Evolutionary conservation across 768 basidiomycete species (phyloP).

Genomic region (Lentinula edodes): DNA sequence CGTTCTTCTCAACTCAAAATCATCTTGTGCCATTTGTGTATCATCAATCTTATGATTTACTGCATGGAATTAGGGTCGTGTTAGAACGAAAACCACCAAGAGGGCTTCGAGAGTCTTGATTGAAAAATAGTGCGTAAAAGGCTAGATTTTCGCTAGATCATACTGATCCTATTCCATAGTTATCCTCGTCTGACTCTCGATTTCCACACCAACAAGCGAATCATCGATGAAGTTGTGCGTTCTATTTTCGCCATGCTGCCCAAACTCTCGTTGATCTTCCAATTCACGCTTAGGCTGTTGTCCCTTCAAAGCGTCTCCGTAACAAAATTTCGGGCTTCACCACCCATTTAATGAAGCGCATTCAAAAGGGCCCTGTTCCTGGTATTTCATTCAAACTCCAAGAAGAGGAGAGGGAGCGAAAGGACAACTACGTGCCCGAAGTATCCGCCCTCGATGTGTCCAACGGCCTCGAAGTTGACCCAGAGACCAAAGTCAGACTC

Average conservation of each 20-base stretch:
- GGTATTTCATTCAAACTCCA: constrained; percentile 99
- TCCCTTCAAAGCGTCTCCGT: constrained; percentile 97
- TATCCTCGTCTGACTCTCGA: constrained; percentile 99
- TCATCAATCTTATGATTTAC: neutral
- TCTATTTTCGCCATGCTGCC: constrained; percentile 4
- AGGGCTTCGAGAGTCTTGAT: constrained; percentile 98
- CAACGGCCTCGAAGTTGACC: constrained; percentile 78
- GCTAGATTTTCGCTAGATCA: neutral
- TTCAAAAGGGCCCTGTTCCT: constrained; percentile 95
- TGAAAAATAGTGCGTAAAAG: constrained; percentile 87
- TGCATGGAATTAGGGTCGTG: constrained; percentile 70
- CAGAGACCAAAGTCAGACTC: constrained; percentile 81
- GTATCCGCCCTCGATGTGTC: constrained; percentile 90
- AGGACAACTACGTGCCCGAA: constrained; percentile 99
- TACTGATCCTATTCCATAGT: constrained; percentile 32
- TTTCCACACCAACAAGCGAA: constrained; percentile 99
- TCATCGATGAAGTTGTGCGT: constrained; percentile 94
- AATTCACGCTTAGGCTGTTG: constrained; percentile 55
- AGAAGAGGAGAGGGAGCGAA: constrained; percentile 98
- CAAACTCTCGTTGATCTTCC: neutral
- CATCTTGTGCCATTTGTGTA: neutral
- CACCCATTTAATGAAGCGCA: constrained; percentile 99
- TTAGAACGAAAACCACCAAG: constrained; percentile 99
- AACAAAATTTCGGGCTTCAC: constrained; percentile 99
- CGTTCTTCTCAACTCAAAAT: neutral